Conservation (phyloP, 225 moss, liverwort and hornwort species). For the Marchantia paleacea region DNA sequence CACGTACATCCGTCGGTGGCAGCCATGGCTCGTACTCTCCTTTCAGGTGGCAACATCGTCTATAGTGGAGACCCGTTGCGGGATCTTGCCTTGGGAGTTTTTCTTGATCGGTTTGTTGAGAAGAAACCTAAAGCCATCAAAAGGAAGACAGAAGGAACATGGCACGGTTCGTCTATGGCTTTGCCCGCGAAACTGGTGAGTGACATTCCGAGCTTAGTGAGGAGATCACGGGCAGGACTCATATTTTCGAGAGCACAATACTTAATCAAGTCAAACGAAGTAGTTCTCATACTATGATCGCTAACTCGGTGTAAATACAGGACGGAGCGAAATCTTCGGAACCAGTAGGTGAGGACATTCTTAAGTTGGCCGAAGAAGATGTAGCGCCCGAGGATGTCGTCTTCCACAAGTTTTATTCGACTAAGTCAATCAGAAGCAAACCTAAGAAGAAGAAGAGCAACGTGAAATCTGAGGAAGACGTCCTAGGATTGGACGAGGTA, state of each 20-base stretch:
- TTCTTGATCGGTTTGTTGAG: conserved; percentile 89
- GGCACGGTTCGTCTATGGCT: conserved; percentile 63
- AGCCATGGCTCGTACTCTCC: conserved; percentile 85
- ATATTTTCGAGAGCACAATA: too few species aligned
- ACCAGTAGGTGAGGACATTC: conserved; percentile 72
- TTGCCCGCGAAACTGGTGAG: conserved; percentile 69
- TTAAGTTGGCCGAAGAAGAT: conserved; percentile 77
- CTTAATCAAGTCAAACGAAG: too few species aligned
- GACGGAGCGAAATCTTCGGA: conserved; percentile 29
- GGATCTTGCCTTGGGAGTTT: conserved; percentile 81
- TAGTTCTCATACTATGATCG: background rate
- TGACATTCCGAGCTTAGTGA: background rate
- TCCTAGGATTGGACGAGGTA: conserved; percentile 52
- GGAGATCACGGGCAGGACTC: background rate
- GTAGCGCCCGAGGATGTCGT: conserved; percentile 92
- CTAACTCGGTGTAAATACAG: conserved; percentile 8
- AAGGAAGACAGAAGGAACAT: conserved; percentile 54
- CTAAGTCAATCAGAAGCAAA: conserved; percentile 54
- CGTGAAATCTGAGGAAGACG: conserved; percentile 57
- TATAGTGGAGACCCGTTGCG: conserved; percentile 85
- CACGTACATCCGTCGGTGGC: conserved; percentile 96
- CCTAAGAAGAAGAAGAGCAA: conserved; percentile 62
- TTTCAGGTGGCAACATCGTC: conserved; percentile 80
- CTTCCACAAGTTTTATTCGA: conserved; percentile 90
- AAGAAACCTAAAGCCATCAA: conserved; percentile 81